Base-by-base conservation (phyloP, 164 flowering plant genomes). In the Stephania yunnanensis region DNA sequence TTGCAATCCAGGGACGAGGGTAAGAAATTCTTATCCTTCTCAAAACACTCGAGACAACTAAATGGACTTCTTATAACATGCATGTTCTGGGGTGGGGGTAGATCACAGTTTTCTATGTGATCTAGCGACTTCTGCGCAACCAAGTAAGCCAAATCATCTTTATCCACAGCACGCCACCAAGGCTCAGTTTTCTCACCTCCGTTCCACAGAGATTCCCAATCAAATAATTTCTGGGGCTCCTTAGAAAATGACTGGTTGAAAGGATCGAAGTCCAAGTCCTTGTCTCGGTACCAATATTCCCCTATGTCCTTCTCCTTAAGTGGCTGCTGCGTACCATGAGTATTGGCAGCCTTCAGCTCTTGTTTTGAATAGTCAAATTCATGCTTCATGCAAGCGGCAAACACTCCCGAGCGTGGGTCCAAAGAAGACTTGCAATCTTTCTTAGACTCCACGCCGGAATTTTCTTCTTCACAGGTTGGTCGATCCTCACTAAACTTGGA, bases 141-240 rank as follows among this genome's bases (percentile, higher is more conserved):
- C 77, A 87, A 83, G 46, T 82, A 80, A 76, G 86, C 89, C 76
- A 85, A 75, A 65, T 85, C 89, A 42, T 84, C 80, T 82, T 81
- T 84, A 76, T 87, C 89, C 42, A 84, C 75, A 17, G 81, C 78
- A 10, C 82, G 83, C 89, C 89, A 87, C 89, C 89, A 84, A 25
- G 87, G 88, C 64, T 80, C 87, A 25, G 77, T 71, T 80, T 80
- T 86, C 78, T 80, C 82, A 81, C 76, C 50, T 78, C 78, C 83
- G 71, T 76, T 77, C 89, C 83, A 82, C 46, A 82, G 74, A 5
- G 83, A 72, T 44, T 78, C 87, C 58, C 61, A 45, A 52, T 82
- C 86, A 78, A 78, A 80, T 68, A 71, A 52, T 77, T 84, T 82
- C 70, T 80, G 71, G 0, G 80, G 8, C 61, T 74, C 73, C 61